Evolutionary conservation across 768 basidiomycete genomes (phyloP), one percentile per base, ranked within the genome.

Genomic region (Piloderma croceum): DNA sequence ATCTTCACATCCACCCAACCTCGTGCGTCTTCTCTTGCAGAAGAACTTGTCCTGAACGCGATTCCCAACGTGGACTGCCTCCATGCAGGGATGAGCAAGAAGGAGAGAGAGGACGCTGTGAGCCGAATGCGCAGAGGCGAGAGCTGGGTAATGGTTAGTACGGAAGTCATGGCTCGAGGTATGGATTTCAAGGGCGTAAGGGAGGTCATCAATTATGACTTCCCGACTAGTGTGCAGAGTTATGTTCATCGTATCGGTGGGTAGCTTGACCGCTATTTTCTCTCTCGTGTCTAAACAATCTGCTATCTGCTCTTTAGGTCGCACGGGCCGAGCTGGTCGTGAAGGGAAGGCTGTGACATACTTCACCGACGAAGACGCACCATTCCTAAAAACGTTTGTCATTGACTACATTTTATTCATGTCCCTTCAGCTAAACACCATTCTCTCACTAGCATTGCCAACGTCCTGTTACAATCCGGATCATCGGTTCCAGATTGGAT

Each of bases 131-230:
- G 89, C 20, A 73, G 71, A 51, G 96, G 93, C 0, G 78, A 89
- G 57, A 85, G 89, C 45, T 98, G 96, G 96, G 79, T 93, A 24
- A 78, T 98, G 76, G 76, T 99, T 34, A 89, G 84, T 49, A 99
- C 96, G 18, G 96, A 99, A 59, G 88, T 98, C 37, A 88, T 98
- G 89, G 91, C 90, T 18, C 77, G 96, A 50, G 96, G 96, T 3
- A 92, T 99, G 84, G 96, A 98, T 57, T 98, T 99, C 69, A 87
- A 84, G 59, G 92, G 93, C 7, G 79, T 94, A 38, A 71, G 81
- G 43, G 88, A 97, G 55, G 92, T 99, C 7, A 83, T 98, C 56
- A 99, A 97, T 61, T 93, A 88, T 53, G 94, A 97, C 63, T 97
- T 98, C 63, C 96, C 96, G 3, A 91, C 85, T 27, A 93, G 80